Evolutionary conservation across 2,329 filamentous ascomycete species (phyloP).

Genomic region (Aureobasidium uvarum): DNA sequence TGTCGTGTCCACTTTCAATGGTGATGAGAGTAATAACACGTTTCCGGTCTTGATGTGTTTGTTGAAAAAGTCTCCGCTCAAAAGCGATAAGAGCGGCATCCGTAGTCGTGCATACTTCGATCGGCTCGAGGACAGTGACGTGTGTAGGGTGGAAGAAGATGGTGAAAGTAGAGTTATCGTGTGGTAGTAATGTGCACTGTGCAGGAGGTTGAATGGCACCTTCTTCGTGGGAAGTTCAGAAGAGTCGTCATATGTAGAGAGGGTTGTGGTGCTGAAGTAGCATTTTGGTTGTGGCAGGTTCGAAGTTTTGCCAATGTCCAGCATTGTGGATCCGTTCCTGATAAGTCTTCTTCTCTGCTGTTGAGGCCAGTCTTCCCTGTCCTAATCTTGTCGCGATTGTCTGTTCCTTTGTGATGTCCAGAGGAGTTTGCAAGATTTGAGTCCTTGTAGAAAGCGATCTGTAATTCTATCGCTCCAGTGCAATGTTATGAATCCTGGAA

Average conservation of each 20-base stretch:
- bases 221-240: slow-evolving; percentile 68
- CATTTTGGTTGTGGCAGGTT: slow-evolving; percentile 56
- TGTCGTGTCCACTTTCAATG: slow-evolving; percentile 57
- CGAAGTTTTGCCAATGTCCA: slow-evolving; percentile 27
- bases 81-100: slow-evolving; percentile 68
- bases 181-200: slow-evolving; percentile 65
- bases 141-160: not conserved
- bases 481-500: too few relatives aligned
- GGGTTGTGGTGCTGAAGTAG: slow-evolving; percentile 66
- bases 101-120: slow-evolving; percentile 61
- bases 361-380: not conserved
- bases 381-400: not conserved
- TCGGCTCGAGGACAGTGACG: slow-evolving; percentile 28
- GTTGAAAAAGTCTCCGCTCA: slow-evolving; percentile 76
- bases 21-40: not conserved
- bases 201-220: slow-evolving; percentile 66
- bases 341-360: not conserved
- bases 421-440: not conserved
- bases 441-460: too few relatives aligned
- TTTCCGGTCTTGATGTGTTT: slow-evolving; percentile 77
- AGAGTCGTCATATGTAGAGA: slow-evolving; percentile 67
- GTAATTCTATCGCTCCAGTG: too few relatives aligned
- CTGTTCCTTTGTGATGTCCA: not conserved
- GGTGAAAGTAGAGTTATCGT: slow-evolving; percentile 45
- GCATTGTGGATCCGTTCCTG: not conserved